phyloP scores from a whole-genome alignment of 331 rosid species.

The Stylosanthes scabra region DNA sequence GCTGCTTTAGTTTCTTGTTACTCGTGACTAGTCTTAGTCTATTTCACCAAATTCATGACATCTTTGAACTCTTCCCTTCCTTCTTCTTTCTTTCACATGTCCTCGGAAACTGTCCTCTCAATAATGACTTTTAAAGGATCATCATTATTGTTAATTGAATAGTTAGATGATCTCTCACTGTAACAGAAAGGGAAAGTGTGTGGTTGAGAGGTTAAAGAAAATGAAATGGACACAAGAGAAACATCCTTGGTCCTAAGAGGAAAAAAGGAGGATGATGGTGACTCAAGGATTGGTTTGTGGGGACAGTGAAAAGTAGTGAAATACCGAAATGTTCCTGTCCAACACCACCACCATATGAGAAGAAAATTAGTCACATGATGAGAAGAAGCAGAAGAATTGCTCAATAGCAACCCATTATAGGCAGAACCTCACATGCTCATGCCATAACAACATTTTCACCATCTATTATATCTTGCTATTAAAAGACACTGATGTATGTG shows the following conservation, averaged over 20 bases:
- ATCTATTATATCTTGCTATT: too few relatives aligned
- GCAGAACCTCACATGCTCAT: constrained; percentile 52
- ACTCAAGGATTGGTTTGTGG: constrained; percentile 21
- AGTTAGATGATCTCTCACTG: not conserved
- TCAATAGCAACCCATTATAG: constrained; percentile 23
- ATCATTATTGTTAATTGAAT: not conserved
- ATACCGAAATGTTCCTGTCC: constrained; percentile 1
- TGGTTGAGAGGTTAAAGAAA: constrained; percentile 6
- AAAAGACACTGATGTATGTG: too few relatives aligned
- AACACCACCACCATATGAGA: not conserved
- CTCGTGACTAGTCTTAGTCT: constrained; percentile 13
- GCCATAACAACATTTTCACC: constrained; percentile 20
- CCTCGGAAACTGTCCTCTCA: constrained; percentile 9
- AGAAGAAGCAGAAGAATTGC: constrained; percentile 3
- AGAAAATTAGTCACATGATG: constrained; percentile 36
- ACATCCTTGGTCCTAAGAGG: constrained; percentile 21
- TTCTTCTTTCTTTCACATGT: constrained; percentile 42
- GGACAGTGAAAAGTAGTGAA: constrained; percentile 36
- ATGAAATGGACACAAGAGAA: constrained; percentile 20
- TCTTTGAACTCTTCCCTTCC: constrained; percentile 39
- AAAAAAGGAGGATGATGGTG: constrained; percentile 31
- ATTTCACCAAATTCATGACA: not conserved
- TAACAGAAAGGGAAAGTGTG: constrained; percentile 1
- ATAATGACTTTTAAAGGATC: too few relatives aligned
- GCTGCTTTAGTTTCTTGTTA: constrained; percentile 27